Conservation (phyloP, 805 yeast genomes). For the Saccharomycodes ludwigii region DNA sequence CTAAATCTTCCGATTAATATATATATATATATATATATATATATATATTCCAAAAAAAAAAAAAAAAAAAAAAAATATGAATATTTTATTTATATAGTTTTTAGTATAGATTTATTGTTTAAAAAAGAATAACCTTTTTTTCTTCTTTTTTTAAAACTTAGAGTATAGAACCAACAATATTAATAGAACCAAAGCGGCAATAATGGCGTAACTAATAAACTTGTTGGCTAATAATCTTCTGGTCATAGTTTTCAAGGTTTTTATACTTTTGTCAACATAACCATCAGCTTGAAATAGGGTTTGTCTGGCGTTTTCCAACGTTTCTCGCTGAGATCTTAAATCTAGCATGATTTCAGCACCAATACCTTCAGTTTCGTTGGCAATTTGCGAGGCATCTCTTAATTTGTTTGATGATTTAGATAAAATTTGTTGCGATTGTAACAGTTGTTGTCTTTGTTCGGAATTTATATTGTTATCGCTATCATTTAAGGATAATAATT, state of each 20-base stretch:
- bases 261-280: constrained; percentile 79
- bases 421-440: constrained; percentile 65
- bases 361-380: constrained; percentile 81
- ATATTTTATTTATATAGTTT: not conserved
- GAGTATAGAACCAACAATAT: constrained; percentile 75
- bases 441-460: constrained; percentile 67
- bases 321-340: constrained; percentile 87
- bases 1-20: too few relatives aligned
- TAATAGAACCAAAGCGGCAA: constrained; percentile 70
- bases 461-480: constrained; percentile 31
- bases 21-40: too few relatives aligned
- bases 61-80: not conserved
- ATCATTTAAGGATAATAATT: constrained; percentile 46
- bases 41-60: too few relatives aligned
- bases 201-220: constrained; percentile 81
- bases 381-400: constrained; percentile 78
- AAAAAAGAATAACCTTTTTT: too few relatives aligned
- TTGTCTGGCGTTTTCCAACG: constrained; percentile 72
- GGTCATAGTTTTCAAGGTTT: constrained; percentile 83
- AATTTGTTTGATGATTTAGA: constrained; percentile 76
- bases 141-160: constrained; percentile 61
- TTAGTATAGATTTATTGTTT: not conserved
- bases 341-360: constrained; percentile 87
- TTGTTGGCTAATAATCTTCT: constrained; percentile 86
- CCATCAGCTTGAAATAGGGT: constrained; percentile 83